Percentiles rank a stretch among this genome's conserved stretches.
Evolutionary conservation across 139 green algal species (phyloP).

Genomic region (Mychonastes homosphaera): DNA sequence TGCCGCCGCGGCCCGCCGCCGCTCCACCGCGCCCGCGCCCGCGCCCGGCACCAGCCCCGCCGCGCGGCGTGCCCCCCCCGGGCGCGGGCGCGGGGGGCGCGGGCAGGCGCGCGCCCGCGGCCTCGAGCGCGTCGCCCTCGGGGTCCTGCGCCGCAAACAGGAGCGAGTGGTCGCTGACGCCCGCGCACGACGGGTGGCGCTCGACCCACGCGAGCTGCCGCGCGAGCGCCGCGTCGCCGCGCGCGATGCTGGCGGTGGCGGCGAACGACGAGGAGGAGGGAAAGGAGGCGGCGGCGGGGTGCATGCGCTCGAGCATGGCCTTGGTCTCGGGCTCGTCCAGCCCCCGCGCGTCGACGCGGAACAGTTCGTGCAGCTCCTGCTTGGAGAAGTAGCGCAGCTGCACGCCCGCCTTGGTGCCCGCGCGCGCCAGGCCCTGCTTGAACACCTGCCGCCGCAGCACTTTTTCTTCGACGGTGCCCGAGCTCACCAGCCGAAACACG

Average conservation of each 20-base stretch:
- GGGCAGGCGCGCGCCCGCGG: constrained; percentile 6
- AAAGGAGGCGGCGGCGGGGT: constrained; percentile 49
- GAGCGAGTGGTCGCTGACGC: constrained; percentile 72
- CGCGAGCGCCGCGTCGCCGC: neutral
- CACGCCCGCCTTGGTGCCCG: constrained; percentile 62
- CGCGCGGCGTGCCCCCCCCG: neutral
- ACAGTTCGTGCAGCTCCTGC: constrained; percentile 69
- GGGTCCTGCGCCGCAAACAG: constrained; percentile 51
- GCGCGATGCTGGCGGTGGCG: constrained; percentile 5
- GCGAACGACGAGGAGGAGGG: constrained; percentile 24
- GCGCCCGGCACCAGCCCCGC: neutral
- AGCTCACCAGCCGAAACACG: constrained; percentile 79
- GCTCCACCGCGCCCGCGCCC: neutral
- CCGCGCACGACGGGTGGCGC: constrained; percentile 16
- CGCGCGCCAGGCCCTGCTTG: constrained; percentile 63
- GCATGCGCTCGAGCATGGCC: constrained; percentile 50
- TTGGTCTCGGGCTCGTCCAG: constrained; percentile 49
- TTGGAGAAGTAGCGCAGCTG: constrained; percentile 54
- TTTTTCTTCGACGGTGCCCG: constrained; percentile 86
- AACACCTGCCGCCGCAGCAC: constrained; percentile 80
- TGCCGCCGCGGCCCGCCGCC: neutral
- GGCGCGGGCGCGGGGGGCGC: neutral
- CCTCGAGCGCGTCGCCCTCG: constrained; percentile 7
- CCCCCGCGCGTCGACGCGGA: constrained; percentile 42
- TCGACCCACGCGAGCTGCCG: constrained; percentile 8